phyloP scores from a whole-genome alignment of 1,284 basidiomycete genomes.

The Boletus holoroseus region DNA sequence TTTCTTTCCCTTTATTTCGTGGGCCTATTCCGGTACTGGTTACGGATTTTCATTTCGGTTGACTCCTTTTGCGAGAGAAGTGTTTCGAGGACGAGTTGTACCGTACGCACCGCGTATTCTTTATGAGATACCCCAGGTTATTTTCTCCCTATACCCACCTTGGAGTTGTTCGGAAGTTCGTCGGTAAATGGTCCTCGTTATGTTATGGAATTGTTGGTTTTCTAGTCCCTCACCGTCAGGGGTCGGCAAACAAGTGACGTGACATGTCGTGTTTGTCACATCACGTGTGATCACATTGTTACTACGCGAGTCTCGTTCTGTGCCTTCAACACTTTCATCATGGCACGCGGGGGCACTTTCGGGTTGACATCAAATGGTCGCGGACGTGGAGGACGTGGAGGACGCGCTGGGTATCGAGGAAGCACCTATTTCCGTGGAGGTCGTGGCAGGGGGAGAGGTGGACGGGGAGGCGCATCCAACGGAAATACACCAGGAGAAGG shows the following conservation, averaged over 20 bases:
- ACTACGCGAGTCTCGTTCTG: not conserved
- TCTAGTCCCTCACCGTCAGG: too few relatives aligned
- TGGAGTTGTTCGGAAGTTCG: not conserved
- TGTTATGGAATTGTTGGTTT: not conserved
- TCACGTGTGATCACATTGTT: slow-evolving; percentile 17
- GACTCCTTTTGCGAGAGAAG: slow-evolving; percentile 1
- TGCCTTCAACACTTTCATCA: slow-evolving; percentile 10
- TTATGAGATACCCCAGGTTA: slow-evolving; percentile 23
- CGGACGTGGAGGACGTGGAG: slow-evolving; percentile 42
- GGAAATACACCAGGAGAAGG: slow-evolving; percentile 41
- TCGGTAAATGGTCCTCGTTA: not conserved
- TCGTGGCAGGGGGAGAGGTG: slow-evolving; percentile 41
- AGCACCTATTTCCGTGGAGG: slow-evolving; percentile 35
- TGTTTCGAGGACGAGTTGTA: slow-evolving; percentile 5
- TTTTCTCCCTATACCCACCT: slow-evolving; percentile 10
- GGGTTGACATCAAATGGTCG: slow-evolving; percentile 33
- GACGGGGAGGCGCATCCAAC: slow-evolving; percentile 48
- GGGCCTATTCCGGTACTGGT: slow-evolving; percentile 18
- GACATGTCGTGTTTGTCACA: slow-evolving; percentile 27
- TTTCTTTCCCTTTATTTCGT: slow-evolving; percentile 7
- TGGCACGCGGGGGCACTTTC: slow-evolving; percentile 34
- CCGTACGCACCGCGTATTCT: slow-evolving; percentile 15
- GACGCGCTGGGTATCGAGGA: slow-evolving; percentile 47
- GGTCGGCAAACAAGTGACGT: not conserved
- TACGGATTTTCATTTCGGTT: slow-evolving; percentile 17